Evolutionary conservation across 192 early-diverging fungal species (phyloP).

Genomic region (Allomyces javanicus): DNA sequence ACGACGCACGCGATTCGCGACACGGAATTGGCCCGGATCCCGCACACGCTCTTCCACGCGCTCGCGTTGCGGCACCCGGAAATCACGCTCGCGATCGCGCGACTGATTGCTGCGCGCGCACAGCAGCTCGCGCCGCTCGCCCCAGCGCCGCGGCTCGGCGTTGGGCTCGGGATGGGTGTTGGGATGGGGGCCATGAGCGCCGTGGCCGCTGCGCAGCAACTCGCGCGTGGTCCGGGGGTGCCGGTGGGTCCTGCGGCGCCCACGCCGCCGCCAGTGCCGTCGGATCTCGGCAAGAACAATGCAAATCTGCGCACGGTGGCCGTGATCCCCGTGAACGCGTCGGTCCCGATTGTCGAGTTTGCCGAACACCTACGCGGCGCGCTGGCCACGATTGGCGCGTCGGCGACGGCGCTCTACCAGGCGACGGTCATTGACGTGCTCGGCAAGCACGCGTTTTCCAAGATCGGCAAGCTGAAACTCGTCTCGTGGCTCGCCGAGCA

Average conservation of each 20-base stretch:
- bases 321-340: conserved; percentile 62
- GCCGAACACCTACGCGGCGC: conserved; percentile 58
- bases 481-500: conserved; percentile 83
- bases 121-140: conserved; percentile 23
- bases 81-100: conserved; percentile 75
- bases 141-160: conserved; percentile 7
- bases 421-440: conserved; percentile 56
- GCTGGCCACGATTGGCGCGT: conserved; percentile 43
- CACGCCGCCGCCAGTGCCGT: conserved; percentile 4
- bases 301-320: conserved; percentile 87
- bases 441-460: conserved; percentile 77
- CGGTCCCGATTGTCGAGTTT: conserved; percentile 76
- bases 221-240: conserved; percentile 6
- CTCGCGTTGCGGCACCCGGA: conserved; percentile 73
- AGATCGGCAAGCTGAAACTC: conserved; percentile 82
- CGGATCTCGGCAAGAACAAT: conserved; percentile 56
- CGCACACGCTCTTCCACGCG: conserved; percentile 82
- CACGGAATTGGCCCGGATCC: conserved; percentile 85
- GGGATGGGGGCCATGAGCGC: not conserved
- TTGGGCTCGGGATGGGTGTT: conserved; percentile 5
- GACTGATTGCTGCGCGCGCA: conserved; percentile 63
- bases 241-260: conserved; percentile 5
- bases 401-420: conserved; percentile 58
- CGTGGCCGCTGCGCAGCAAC: conserved; percentile 4
- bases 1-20: conserved; percentile 97